phyloP scores from a whole-genome alignment of 176 grass and related monocot species.

The Leersia perrieri region DNA sequence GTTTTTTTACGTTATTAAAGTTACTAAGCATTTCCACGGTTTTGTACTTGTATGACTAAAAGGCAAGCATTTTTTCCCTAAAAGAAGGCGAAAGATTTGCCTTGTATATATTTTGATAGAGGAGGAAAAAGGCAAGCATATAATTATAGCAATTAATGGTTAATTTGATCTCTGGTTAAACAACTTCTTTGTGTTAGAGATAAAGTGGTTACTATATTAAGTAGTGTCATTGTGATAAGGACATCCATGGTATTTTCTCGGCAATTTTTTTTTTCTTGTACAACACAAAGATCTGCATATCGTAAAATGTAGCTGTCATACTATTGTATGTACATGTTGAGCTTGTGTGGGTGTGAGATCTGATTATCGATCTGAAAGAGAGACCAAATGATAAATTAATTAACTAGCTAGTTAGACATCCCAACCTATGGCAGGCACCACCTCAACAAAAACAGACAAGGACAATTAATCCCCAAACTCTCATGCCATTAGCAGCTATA shows the following conservation, averaged over 20 bases:
- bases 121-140: too few species aligned
- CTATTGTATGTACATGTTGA: not conserved
- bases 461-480: not conserved
- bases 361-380: too few species aligned
- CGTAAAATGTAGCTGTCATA: not conserved
- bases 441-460: not conserved
- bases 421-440: not conserved
- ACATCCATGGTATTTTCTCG: not conserved
- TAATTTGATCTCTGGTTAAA: too few species aligned
- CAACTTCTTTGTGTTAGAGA: too few species aligned
- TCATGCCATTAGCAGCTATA: not conserved
- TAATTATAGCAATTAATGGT: too few species aligned
- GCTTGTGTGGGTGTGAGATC: not conserved
- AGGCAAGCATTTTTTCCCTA: too few species aligned
- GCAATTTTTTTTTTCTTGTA: not conserved
- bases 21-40: too few species aligned
- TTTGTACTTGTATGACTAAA: too few species aligned
- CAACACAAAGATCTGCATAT: not conserved
- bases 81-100: too few species aligned
- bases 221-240: not conserved
- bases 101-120: too few species aligned
- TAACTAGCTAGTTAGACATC: not conserved
- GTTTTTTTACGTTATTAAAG: too few species aligned
- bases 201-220: not conserved
- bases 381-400: not conserved